Evolutionary conservation across 1,284 basidiomycete genomes (phyloP).

Genomic region (Tetrapyrgos nigripes): DNA sequence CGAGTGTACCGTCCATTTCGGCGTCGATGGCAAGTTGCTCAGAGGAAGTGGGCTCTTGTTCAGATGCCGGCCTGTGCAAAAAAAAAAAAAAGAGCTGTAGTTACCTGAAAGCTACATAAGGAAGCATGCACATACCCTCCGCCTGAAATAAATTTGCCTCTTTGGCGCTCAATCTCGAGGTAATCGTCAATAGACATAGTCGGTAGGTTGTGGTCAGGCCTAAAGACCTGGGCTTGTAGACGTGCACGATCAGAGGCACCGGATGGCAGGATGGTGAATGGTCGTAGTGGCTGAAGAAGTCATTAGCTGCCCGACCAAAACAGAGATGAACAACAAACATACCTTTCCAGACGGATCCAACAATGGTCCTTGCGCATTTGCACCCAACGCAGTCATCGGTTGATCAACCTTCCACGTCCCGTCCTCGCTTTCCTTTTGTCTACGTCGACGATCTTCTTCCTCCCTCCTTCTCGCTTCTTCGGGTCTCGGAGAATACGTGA

Average conservation of each 20-base stretch:
- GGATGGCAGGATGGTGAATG: slow-evolving; percentile 91
- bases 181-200: slow-evolving; percentile 98
- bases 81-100: slow-evolving; percentile 12
- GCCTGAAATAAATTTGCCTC: slow-evolving; percentile 88
- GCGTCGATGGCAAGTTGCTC: slow-evolving; percentile 81
- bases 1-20: slow-evolving; percentile 83
- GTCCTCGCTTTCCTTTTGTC: slow-evolving; percentile 40
- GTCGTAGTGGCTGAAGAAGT: slow-evolving; percentile 43
- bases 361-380: slow-evolving; percentile 67
- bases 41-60: slow-evolving; percentile 70
- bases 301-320: not conserved
- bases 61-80: slow-evolving; percentile 78
- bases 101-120: slow-evolving; percentile 4
- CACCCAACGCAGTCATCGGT: slow-evolving; percentile 36
- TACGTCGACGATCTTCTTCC: slow-evolving; percentile 44
- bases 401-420: slow-evolving; percentile 83
- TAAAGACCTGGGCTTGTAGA: slow-evolving; percentile 84
- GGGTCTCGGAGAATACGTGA: slow-evolving; percentile 37
- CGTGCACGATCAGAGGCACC: slow-evolving; percentile 70
- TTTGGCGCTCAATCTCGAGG: slow-evolving; percentile 82
- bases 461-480: slow-evolving; percentile 16
- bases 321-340: slow-evolving; percentile 17
- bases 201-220: slow-evolving; percentile 85
- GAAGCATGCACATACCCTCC: slow-evolving; percentile 74
- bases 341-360: slow-evolving; percentile 82